A percentile compares a stretch with the other conserved stretches of the same genome.
Evolutionary conservation across 371 early-diverging fungal species (phyloP).

Genomic region (Mortierella sp.): DNA sequence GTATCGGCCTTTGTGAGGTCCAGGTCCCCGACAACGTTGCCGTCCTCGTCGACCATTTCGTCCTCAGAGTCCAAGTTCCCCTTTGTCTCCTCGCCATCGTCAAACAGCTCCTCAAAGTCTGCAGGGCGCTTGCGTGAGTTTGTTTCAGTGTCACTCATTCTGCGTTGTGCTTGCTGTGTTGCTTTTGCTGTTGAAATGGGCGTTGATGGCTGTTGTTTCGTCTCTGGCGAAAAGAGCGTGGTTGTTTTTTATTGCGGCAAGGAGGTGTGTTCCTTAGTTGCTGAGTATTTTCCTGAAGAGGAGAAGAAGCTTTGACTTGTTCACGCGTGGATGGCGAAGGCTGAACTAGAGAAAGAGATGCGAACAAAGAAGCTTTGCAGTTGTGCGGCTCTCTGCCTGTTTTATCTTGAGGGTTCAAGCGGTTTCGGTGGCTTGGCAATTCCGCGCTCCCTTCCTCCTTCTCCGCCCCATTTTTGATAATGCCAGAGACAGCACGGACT

Average conservation of each 20-base stretch:
- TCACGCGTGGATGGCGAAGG: not conserved
- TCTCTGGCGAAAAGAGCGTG: not conserved
- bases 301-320: not conserved
- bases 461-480: not conserved
- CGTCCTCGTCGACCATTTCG: slow-evolving; percentile 66
- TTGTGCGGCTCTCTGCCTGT: not conserved
- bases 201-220: not conserved
- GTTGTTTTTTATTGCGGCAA: not conserved
- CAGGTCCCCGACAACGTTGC: slow-evolving; percentile 81
- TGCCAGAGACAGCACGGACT: not conserved
- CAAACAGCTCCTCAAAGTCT: slow-evolving; percentile 72
- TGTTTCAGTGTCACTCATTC: slow-evolving; percentile 45
- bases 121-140: slow-evolving; percentile 51
- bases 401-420: not conserved
- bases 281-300: not conserved
- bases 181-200: not conserved
- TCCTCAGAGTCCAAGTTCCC: slow-evolving; percentile 42
- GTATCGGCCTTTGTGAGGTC: slow-evolving; percentile 74
- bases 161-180: slow-evolving; percentile 1
- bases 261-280: not conserved
- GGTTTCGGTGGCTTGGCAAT: slow-evolving; percentile 6
- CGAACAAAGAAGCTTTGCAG: not conserved
- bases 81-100: slow-evolving; percentile 68
- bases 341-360: slow-evolving; percentile 10
- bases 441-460: not conserved